phyloP scores from a whole-genome alignment of 495 filamentous ascomycete species.

The Viridothelium virens region DNA sequence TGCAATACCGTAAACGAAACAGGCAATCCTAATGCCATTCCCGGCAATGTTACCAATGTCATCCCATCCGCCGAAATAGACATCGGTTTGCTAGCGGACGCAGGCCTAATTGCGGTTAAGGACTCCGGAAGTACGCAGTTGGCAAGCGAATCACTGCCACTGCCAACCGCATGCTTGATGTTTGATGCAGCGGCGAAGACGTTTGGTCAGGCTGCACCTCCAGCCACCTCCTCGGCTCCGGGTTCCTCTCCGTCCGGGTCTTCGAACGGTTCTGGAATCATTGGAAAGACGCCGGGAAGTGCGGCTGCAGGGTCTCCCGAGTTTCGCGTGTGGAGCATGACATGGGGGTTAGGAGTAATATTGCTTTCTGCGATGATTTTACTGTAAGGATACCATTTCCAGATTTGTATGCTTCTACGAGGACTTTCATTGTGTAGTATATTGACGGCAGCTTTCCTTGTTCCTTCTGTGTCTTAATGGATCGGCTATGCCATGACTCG shows the following conservation, averaged over 20 bases:
- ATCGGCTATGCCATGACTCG: too few relatives aligned
- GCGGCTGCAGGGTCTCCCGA: background rate
- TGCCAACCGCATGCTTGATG: background rate
- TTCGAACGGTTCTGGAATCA: background rate
- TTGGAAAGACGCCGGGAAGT: background rate
- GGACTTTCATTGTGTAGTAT: too few relatives aligned
- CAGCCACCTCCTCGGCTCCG: background rate
- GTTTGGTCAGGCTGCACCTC: background rate
- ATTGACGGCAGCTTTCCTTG: too few relatives aligned
- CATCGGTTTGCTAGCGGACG: background rate
- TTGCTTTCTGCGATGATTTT: background rate
- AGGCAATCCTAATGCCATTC: background rate
- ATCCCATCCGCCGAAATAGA: background rate
- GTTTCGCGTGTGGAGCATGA: constrained; percentile 1
- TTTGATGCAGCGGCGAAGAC: background rate
- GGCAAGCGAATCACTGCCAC: background rate
- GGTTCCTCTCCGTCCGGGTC: background rate
- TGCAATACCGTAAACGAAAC: background rate
- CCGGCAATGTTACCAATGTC: constrained; percentile 5
- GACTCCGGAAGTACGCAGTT: background rate
- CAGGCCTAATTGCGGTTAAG: background rate
- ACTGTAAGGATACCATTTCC: background rate
- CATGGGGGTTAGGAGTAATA: background rate
- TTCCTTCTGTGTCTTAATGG: too few relatives aligned
- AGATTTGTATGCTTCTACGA: too few relatives aligned